phyloP scores from a whole-genome alignment of 2,329 filamentous ascomycete genomes.

The Xylariaceae sp. region DNA sequence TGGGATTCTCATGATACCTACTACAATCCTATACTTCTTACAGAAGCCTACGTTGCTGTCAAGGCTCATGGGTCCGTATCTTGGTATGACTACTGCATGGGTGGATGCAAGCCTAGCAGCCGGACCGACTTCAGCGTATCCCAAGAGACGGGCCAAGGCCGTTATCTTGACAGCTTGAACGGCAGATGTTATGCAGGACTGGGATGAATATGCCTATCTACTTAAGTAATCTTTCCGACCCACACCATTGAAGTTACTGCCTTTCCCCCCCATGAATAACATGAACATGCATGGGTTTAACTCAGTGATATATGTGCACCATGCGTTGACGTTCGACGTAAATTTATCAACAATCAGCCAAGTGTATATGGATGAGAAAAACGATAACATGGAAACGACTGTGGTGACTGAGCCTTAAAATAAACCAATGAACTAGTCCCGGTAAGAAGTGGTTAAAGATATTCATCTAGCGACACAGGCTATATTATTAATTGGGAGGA shows the following conservation, averaged over 20 bases:
- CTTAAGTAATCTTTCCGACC: too few species aligned
- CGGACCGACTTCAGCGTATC: not conserved
- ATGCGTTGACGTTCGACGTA: too few species aligned
- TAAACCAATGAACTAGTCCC: not conserved
- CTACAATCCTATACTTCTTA: not conserved
- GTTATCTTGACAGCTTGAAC: not conserved
- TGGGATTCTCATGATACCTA: not conserved
- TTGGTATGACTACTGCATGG: not conserved
- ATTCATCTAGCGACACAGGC: not conserved
- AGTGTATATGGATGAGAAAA: not conserved
- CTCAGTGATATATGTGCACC: too few species aligned
- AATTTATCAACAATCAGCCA: not conserved
- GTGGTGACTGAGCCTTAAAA: not conserved
- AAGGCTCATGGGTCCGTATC: not conserved
- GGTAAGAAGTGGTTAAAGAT: not conserved
- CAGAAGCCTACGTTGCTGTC: not conserved
- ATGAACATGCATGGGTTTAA: too few species aligned
- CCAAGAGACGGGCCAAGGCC: not conserved
- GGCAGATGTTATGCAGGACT: too few species aligned
- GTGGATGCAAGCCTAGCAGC: not conserved
- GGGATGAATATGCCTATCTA: too few species aligned
- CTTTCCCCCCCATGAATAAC: too few species aligned
- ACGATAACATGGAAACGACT: not conserved
- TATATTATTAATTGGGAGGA: not conserved
- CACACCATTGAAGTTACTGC: too few species aligned